Evolutionary conservation across 163 green algal genomes (phyloP), one percentile per base, ranked within the genome.

Genomic region (Picocystis sp.): DNA sequence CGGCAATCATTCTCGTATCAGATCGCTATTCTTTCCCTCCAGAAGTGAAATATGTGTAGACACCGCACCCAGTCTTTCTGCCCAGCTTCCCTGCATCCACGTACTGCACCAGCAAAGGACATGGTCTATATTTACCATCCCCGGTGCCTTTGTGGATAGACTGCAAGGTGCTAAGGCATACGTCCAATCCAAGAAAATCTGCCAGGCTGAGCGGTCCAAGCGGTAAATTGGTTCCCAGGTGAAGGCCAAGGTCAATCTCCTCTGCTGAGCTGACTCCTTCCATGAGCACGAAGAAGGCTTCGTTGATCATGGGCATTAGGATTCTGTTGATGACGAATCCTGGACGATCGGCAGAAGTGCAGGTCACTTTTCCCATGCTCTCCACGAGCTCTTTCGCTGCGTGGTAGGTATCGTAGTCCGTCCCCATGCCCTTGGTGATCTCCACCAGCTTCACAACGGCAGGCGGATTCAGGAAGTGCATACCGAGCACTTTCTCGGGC

Each of bases 301-400:
- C 86, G 60, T 95, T 95, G 70, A 95, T 85, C 72, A 92, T 81
- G 6, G 85, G 87, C 77, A 95, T 95, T 11, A 96, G 72, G 6
- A 94, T 62, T 14, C 86, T 73, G 62, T 96, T 95, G n/a, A 95
- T 70, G 19, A 95, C 79, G 69, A 95, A 95, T 19, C 79, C 79
- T 0, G 72, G 76, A 1, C 50, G 38, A 53, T 78, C 71, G 25
- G 55, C 21, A 1, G 56, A 47, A 54, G 47, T 22, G 47, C 47
- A 54, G 15, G 41, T 35, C 1, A 35, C 38, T 35, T 54, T 54
- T 19, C 47, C 47, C 47, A 54, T 33, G 47, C 25, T 35, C 13
- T 54, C 47, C 19, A 35, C 47, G 3, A 54, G 19, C 17, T 19
- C 19, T 35, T 54, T 35, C 15, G 47, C 13, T 13, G 22, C 19